Evolutionary conservation across 768 basidiomycete genomes (phyloP), one percentile per base, ranked within the genome.

Genomic region (Porphyrellus cyaneotinctus): DNA sequence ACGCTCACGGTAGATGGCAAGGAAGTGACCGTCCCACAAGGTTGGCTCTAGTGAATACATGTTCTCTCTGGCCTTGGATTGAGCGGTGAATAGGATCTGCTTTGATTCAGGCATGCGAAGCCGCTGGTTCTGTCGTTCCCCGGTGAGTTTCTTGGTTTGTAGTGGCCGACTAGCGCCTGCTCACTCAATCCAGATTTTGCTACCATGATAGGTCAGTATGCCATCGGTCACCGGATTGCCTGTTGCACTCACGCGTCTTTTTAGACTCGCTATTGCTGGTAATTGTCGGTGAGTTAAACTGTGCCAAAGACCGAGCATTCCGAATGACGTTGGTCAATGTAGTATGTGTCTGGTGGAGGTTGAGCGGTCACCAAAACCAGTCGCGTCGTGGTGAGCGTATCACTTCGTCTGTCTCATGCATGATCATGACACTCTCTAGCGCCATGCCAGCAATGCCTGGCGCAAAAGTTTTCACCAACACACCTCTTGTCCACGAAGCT

Each of bases 261-360:
- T 47, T 49, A 89, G 94, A 63, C 83, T 97, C 23, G 93, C 95
- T 44, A 95, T 98, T 64, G 95, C 95, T 61, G 95, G 95, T 47
- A 97, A 98, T 70, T 97, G 95, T 75, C 89, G 91, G 90, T 90
- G 59, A 70, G 87, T 71, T 13, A 9, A 24, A 43, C 26, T 52
- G 44, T 41, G 48, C 51, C 43, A 22, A 20, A 20, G 7, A 23
- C 24, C 30, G 58, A 38, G 56, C 32, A 26, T 39, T 41, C 43
- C 20, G 43, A 43, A 49, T 61, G 38, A 58, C 41, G 10, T 28
- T 43, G 24, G 38, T 38, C 51, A 14, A 33, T 32, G 6, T 57
- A 91, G 95, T 61, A 99, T 99, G 97, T 99, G 97, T 72, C 75
- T 99, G 45, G 97, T 99, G 35, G 97, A 99, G 73, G 95, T 99